A percentile compares a stretch with the other conserved stretches of the same genome.
These are phyloP conservation scores for Cochlearia excelsa DNA, from an alignment of 345 rosid genomes.

Conservation along the genomic window DNA sequence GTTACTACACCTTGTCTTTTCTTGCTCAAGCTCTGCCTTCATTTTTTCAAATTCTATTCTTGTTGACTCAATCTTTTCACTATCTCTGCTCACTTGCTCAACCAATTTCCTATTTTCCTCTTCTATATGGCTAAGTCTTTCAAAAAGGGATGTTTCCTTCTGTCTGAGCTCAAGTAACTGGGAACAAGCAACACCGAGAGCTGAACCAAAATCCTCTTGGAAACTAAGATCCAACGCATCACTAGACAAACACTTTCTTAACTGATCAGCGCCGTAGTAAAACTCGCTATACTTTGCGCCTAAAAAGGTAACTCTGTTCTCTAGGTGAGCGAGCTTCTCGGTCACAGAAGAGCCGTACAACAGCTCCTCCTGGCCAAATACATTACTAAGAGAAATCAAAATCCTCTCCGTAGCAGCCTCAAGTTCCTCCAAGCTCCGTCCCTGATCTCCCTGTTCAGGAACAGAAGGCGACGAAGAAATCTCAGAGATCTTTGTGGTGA, in stretches of 20 bases:
- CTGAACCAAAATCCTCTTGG: slow-evolving; percentile 54
- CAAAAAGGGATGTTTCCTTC: slow-evolving; percentile 49
- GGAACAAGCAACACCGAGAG: slow-evolving; percentile 58
- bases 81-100: slow-evolving; percentile 60
- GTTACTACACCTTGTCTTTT: slow-evolving; percentile 65
- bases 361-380: slow-evolving; percentile 57
- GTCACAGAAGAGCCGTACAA: slow-evolving; percentile 46
- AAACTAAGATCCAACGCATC: slow-evolving; percentile 40
- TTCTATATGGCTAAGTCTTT: slow-evolving; percentile 49
- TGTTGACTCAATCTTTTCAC: slow-evolving; percentile 38
- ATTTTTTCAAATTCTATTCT: slow-evolving; percentile 50
- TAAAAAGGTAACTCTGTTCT: slow-evolving; percentile 49
- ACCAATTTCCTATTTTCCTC: slow-evolving; percentile 52
- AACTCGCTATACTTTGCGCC: slow-evolving; percentile 60
- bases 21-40: slow-evolving; percentile 71
- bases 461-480: slow-evolving; percentile 34
- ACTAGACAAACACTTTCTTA: slow-evolving; percentile 59
- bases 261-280: slow-evolving; percentile 59
- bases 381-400: slow-evolving; percentile 49
- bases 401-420: slow-evolving; percentile 62
- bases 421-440: slow-evolving; percentile 39
- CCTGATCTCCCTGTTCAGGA: slow-evolving; percentile 21
- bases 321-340: slow-evolving; percentile 56
- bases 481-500: slow-evolving; percentile 50
- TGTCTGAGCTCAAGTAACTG: slow-evolving; percentile 57